Conservation (phyloP, 305 asterid genomes). For the Fraxinus baroniana region DNA sequence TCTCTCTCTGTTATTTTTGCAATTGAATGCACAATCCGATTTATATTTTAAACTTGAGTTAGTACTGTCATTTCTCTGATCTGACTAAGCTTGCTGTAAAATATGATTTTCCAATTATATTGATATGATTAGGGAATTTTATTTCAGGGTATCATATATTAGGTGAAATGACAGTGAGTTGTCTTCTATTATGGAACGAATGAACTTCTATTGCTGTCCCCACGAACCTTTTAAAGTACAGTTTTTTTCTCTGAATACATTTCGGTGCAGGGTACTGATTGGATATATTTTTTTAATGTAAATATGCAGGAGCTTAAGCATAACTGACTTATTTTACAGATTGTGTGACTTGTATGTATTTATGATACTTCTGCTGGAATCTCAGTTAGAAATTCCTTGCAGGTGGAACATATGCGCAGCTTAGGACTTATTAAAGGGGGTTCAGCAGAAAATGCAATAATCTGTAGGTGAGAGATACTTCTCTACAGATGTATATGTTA, state of each 20-base stretch:
- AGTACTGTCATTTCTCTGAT: slow-evolving; percentile 7
- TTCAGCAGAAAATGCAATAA: slow-evolving; percentile 63
- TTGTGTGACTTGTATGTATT: not conserved
- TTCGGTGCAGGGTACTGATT: not conserved
- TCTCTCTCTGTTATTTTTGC: not conserved
- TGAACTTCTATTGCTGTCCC: not conserved
- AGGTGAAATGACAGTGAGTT: not conserved
- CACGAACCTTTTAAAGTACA: not conserved
- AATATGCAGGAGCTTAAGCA: slow-evolving; percentile 3
- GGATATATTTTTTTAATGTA: not conserved
- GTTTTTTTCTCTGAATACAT: not conserved
- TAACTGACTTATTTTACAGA: not conserved
- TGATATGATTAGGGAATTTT: slow-evolving; percentile 4
- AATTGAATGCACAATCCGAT: not conserved
- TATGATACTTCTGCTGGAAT: slow-evolving; percentile 14
- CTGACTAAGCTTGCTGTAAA: slow-evolving; percentile 7
- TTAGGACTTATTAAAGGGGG: slow-evolving; percentile 89
- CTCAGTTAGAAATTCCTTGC: slow-evolving; percentile 23
- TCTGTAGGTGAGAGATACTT: slow-evolving; percentile 63
- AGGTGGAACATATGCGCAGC: slow-evolving; percentile 75
- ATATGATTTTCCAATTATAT: slow-evolving; percentile 1
- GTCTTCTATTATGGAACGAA: not conserved
- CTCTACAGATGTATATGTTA: not conserved
- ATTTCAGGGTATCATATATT: not conserved
- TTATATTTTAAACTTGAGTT: slow-evolving; percentile 5